Evolutionary conservation across 1,284 basidiomycete species (phyloP), one percentile per base, ranked within the genome.

Genomic region (Ustilago shanxiensis): DNA sequence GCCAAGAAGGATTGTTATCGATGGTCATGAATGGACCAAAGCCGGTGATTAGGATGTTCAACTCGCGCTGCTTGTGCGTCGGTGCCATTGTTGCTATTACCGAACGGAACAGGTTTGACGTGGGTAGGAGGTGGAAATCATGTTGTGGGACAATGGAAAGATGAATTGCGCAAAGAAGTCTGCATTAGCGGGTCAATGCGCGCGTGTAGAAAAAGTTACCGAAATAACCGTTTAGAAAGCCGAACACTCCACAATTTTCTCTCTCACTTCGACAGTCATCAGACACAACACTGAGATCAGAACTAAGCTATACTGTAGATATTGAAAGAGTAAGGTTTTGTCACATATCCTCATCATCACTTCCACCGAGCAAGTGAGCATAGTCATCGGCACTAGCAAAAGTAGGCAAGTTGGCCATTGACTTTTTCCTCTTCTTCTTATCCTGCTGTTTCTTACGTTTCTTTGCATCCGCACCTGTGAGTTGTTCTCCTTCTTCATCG

Each of bases 351-450:
- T 77, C 92, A 16, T 85, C 88, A 66, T 92, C 92, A 83, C 96
- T 95, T 75, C 61, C 77, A 24, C 62, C 81, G 3, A 98, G 95
- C 89, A 98, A 89, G 87, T 91, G 92, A 54, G 93, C 93, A 83
- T 97, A 99, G 79, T 98, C 96, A 73, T 98, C 96, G 77, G 96
- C 96, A 84, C 91, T 93, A 2, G 94, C 96, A 83, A 99, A 98
- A 31, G 92, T 93, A 1, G 95, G 95, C 79, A 95, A 83, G 45
- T 78, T 79, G 52, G 90, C 89, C 77, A 89, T 89, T 86, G 91
- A 86, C 87, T 92, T 93, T 88, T 92, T 93, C 84, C 91, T 87
- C 86, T 90, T 90, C 71, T 90, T 89, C 76, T 89, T 77, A 33
- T 77, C 82, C 22, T 57, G 66, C 20, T 81, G 67, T 55, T 77